Conservation (phyloP, 108 stramenopile genomes). For the Pseudonitzschia pungens region DNA sequence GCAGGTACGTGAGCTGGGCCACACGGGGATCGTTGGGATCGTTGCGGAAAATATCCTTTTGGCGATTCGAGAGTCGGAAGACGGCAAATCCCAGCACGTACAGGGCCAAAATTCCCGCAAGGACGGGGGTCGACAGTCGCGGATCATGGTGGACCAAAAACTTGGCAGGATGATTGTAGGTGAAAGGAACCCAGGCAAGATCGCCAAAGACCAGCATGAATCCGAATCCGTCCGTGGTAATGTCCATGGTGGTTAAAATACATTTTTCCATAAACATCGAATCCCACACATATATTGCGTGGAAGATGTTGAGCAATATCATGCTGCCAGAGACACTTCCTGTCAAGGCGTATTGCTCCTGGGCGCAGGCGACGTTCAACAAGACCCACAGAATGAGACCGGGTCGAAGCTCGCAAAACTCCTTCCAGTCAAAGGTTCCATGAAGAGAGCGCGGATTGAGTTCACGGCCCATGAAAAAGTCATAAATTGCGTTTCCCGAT, state of each 20-base stretch:
- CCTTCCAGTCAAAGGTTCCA: conserved; percentile 90
- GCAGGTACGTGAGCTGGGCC: conserved; percentile 58
- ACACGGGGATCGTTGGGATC: conserved; percentile 77
- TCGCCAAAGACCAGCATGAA: conserved; percentile 98
- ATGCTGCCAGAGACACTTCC: conserved; percentile 88
- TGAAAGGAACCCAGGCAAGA: conserved; percentile 99
- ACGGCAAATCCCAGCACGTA: conserved; percentile 83
- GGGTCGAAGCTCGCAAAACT: conserved; percentile 96
- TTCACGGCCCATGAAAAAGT: conserved; percentile 97
- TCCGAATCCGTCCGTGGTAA: conserved; percentile 99
- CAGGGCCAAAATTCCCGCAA: conserved; percentile 58
- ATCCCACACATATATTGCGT: conserved; percentile 97
- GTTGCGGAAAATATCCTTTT: conserved; percentile 95
- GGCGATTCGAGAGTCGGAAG: conserved; percentile 91
- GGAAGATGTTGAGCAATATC: conserved; percentile 88
- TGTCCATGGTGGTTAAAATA: conserved; percentile 99
- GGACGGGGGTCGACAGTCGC: conserved; percentile 40
- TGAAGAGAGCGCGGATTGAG: conserved; percentile 87
- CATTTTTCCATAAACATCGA: conserved; percentile 91
- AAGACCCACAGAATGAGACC: conserved; percentile 94
- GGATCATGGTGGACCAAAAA: conserved; percentile 94
- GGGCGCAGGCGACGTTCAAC: conserved; percentile 79
- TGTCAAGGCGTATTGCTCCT: conserved; percentile 73
- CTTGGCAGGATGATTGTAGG: conserved; percentile 90
- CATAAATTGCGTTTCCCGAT: conserved; percentile 83